Evolutionary conservation across 2,329 filamentous ascomycete genomes (phyloP).

Genomic region (Sporothrix protearum): DNA sequence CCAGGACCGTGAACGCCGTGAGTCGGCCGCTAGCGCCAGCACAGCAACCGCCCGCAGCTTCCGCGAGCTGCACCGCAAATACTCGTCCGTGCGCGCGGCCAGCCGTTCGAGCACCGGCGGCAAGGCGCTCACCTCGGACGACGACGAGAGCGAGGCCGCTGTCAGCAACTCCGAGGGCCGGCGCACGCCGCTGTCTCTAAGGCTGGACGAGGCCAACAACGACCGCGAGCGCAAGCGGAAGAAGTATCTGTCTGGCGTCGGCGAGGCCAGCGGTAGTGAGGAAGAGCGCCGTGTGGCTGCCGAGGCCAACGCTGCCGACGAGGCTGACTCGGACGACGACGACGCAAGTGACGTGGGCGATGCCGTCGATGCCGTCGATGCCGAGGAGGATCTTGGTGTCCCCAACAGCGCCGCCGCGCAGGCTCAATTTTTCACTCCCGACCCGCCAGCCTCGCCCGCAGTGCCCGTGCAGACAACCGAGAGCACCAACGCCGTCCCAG

Average conservation of each 20-base stretch:
- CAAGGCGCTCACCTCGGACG: constrained; percentile 42
- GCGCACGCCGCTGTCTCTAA: constrained; percentile 53
- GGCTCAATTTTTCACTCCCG: constrained; percentile 43
- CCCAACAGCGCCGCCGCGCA: constrained; percentile 34
- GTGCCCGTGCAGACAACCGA: not conserved
- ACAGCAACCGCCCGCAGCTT: constrained; percentile 65
- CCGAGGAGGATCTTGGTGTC: constrained; percentile 32
- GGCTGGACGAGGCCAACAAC: constrained; percentile 35
- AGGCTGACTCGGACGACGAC: constrained; percentile 30
- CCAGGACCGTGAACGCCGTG: constrained; percentile 50
- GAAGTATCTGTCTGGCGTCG: constrained; percentile 20
- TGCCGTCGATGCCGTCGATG: constrained; percentile 32
- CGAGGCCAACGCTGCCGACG: constrained; percentile 13
- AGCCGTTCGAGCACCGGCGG: constrained; percentile 32
- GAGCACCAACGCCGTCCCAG: not conserved
- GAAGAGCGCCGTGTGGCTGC: constrained; percentile 31
- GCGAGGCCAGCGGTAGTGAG: constrained; percentile 22
- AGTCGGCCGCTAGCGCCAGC: constrained; percentile 61
- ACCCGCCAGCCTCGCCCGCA: constrained; percentile 38
- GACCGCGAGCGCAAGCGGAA: constrained; percentile 34
- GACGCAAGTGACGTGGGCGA: constrained; percentile 20
- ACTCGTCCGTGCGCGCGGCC: constrained; percentile 51
- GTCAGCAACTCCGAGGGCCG: constrained; percentile 58
- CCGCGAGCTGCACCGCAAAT: constrained; percentile 58
- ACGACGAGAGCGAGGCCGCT: constrained; percentile 59